Evolutionary conservation across 805 yeast genomes (phyloP).

Genomic region (Yamadazyma laniorum): DNA sequence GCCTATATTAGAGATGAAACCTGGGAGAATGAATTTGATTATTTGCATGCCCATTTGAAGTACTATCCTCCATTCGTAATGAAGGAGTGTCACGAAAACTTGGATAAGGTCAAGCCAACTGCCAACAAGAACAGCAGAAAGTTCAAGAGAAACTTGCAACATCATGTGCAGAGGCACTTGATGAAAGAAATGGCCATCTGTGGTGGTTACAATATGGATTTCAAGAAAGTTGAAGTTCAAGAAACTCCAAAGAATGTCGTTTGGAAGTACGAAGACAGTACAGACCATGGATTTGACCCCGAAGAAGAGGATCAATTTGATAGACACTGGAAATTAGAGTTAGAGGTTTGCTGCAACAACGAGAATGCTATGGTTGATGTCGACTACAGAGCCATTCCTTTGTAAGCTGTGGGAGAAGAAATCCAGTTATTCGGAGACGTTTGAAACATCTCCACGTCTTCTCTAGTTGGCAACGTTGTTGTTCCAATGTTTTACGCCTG

Average conservation of each 20-base stretch:
- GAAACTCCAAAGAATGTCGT: conserved; percentile 50
- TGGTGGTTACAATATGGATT: conserved; percentile 56
- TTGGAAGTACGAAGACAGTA: conserved; percentile 62
- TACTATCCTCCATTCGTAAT: conserved; percentile 75
- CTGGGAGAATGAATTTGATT: conserved; percentile 73
- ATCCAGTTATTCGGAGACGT: neutral
- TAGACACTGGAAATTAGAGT: conserved; percentile 63
- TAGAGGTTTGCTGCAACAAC: conserved; percentile 64
- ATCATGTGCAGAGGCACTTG: conserved; percentile 70
- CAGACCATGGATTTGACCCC: conserved; percentile 53
- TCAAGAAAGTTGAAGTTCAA: conserved; percentile 47
- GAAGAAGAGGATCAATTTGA: conserved; percentile 45
- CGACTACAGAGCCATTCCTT: conserved; percentile 58
- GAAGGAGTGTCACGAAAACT: conserved; percentile 63
- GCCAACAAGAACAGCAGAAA: conserved; percentile 70
- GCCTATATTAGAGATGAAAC: conserved; percentile 66
- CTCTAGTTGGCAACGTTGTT: neutral
- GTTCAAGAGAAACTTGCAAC: conserved; percentile 71
- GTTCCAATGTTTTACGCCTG: neutral
- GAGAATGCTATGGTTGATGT: conserved; percentile 66
- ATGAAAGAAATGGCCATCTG: conserved; percentile 62
- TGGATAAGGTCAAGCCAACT: conserved; percentile 69
- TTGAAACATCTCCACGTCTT: conserved; percentile 2
- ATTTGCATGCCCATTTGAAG: conserved; percentile 61
- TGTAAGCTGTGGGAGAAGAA: too few relatives aligned